Conservation (phyloP, 495 filamentous ascomycete species). For the Cercophora samala region DNA sequence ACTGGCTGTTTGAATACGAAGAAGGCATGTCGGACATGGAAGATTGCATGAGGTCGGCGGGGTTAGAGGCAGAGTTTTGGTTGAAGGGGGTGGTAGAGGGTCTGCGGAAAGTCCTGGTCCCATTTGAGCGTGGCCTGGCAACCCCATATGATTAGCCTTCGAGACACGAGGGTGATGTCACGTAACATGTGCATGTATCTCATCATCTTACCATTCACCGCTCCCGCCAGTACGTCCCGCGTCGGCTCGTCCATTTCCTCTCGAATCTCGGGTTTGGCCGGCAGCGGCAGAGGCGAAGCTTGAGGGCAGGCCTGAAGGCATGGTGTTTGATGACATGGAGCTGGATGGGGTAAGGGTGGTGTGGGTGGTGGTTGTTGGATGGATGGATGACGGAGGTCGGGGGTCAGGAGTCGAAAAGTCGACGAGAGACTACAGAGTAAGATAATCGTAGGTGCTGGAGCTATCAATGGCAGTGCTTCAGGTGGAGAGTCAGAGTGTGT, state of each 20-base stretch:
- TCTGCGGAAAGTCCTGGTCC: constrained; percentile 83
- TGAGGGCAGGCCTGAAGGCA: constrained; percentile 75
- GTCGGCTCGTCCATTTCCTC: constrained; percentile 31
- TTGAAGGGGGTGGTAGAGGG: constrained; percentile 58
- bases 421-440: constrained; percentile 3
- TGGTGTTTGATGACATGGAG: constrained; percentile 28
- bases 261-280: constrained; percentile 60
- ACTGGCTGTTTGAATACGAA: constrained; percentile 22
- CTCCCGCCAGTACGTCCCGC: constrained; percentile 29
- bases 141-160: neutral
- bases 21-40: constrained; percentile 17
- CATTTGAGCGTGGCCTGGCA: constrained; percentile 59
- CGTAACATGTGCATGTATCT: neutral
- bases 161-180: neutral
- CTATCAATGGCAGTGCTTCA: neutral
- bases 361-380: neutral
- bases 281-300: constrained; percentile 83
- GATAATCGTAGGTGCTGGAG: neutral
- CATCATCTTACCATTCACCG: constrained; percentile 37
- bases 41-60: constrained; percentile 22
- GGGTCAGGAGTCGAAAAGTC: neutral
- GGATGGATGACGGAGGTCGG: neutral
- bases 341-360: neutral
- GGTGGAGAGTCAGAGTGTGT: neutral
- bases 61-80: constrained; percentile 29